These are phyloP conservation scores for Ramularia collo-cygni DNA, from an alignment of 2,329 filamentous ascomycete genomes.

Conservation along the genomic window DNA sequence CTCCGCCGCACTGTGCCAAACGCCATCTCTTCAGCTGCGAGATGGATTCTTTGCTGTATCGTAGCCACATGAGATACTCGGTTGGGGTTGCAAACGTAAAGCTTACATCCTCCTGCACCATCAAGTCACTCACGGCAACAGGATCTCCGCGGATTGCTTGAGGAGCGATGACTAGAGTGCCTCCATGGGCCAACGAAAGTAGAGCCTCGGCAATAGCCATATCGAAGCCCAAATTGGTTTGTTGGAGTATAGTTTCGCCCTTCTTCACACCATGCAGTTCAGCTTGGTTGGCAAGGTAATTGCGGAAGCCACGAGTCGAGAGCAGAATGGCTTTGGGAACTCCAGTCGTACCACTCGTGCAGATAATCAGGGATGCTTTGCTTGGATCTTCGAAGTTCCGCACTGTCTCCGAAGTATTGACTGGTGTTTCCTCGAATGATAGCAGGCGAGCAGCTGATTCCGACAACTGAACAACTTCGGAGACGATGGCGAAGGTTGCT, in stretches of 20 bases:
- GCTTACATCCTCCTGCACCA: conserved; percentile 32
- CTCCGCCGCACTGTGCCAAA: conserved; percentile 30
- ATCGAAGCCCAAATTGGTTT: conserved; percentile 37
- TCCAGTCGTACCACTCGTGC: conserved; percentile 15
- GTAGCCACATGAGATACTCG: conserved; percentile 31
- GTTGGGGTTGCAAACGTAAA: conserved; percentile 37
- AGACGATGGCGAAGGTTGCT: conserved; percentile 1
- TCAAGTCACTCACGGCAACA: conserved; percentile 30
- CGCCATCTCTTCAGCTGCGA: conserved; percentile 21
- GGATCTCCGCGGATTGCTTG: conserved; percentile 31
- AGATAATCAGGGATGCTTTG: conserved; percentile 10
- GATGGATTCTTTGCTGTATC: conserved; percentile 9
- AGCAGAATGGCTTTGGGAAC: conserved; percentile 16
- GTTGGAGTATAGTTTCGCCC: conserved; percentile 31
- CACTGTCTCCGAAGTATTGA: not conserved
- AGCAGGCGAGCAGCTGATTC: conserved; percentile 3
- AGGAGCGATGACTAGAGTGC: conserved; percentile 32
- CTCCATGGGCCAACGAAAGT: conserved; percentile 32
- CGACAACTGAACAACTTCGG: not conserved
- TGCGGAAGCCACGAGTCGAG: conserved; percentile 9
- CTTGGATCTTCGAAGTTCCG: conserved; percentile 9
- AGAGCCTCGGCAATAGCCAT: conserved; percentile 36
- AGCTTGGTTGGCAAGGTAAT: conserved; percentile 8
- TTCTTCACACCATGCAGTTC: conserved; percentile 6
- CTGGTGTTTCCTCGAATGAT: conserved; percentile 5